Evolutionary conservation across 2,329 filamentous ascomycete species (phyloP), one percentile per base, ranked within the genome.

Genomic region (Diaporthe aspalathi): DNA sequence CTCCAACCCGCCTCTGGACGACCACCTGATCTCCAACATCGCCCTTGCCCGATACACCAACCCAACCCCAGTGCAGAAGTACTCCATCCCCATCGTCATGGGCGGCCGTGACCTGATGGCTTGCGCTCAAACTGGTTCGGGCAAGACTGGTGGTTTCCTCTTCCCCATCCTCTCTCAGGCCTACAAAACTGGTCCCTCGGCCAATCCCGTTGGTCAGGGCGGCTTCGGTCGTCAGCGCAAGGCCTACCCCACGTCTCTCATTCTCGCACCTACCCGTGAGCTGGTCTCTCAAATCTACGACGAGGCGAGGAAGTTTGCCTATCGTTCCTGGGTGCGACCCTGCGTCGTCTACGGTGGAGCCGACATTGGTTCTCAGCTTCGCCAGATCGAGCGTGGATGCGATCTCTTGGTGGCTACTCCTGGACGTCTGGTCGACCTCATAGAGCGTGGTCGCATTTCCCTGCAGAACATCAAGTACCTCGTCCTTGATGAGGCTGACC

Each of bases 161-260:
- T 99, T 99, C 88, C 96, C 96, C 72, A 98, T 99, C 76, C 90
- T 99, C 65, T 98, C 96, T n/a, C 95, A 99, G 85, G 94, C 95
- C 68, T 98, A 95, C 88, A 89, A 94, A 80, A 94, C 91, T 78
- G 96, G 96, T 43, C 96, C 96, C 57, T 95, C 92, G 71, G 77
- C 89, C 70, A 81, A 88, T 68, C 93, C 94, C 60, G 86, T 86
- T 75, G 90, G 91, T 71, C 67, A 70, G 67, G 70, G 65, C 24
- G 88, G 88, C 83, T 97, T 94, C 77, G 94, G 93, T 76, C 95
- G 96, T 78, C 94, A 97, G 85, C 95, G 96, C 85, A 98, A 98
- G 89, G 96, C 96, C 35, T 97, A 97, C 84, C 96, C 96, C 68
- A 99, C 96, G 27, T 97, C 96, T 22, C 85, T 99, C 79, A 97